Evolutionary conservation across 495 filamentous ascomycete genomes (phyloP), one percentile per base, ranked within the genome.

Genomic region (Chaetomium fimeti): DNA sequence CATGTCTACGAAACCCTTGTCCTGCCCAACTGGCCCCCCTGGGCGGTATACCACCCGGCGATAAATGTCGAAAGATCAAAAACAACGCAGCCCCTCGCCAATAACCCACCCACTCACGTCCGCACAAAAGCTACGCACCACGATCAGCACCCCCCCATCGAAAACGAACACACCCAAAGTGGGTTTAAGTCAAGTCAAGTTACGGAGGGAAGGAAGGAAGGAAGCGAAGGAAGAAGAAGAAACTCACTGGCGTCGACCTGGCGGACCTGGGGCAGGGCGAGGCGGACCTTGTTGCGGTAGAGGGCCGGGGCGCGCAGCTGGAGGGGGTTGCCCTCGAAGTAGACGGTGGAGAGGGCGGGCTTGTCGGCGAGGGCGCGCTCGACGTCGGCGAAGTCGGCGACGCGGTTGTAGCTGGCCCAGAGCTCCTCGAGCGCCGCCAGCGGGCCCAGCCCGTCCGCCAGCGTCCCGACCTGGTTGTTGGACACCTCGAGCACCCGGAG

Each of bases 211-310:
- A 38, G 11, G 22, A 11, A 38, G 24, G 36, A 28, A 29, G 40
- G 47, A 20, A n/a, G n/a, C n/a, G 5, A 4, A 20, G 32, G 5
- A 42, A 32, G 11, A 24, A 45, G 4, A 9, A 20, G 61, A 62
- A 67, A 91, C 93, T 85, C 82, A 97, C 94, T 95, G 36, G 94
- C 94, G 85, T 99, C 94, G 72, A 99, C 96, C 82, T 99, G 90
- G 74, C 83, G 79, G 32, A 99, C 80, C 73, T 91, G 87, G 69
- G 94, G 94, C 75, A 99, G 75, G 55, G 91, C 89, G 76, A 99
- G 77, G 67, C 86, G 82, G 29, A 99, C 85, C 79, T 99, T 98
- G 73, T 96, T 97, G 72, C 95, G 82, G 76, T 99, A 99, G 57
- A 96, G 72, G 22, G 87, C 88, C 45, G 87, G 87, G 28, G 82